A percentile compares a stretch with the other conserved stretches of the same genome.
These are phyloP conservation scores for Hypoxylon crocopeplum DNA, from an alignment of 495 filamentous ascomycete species.

Conservation along the genomic window DNA sequence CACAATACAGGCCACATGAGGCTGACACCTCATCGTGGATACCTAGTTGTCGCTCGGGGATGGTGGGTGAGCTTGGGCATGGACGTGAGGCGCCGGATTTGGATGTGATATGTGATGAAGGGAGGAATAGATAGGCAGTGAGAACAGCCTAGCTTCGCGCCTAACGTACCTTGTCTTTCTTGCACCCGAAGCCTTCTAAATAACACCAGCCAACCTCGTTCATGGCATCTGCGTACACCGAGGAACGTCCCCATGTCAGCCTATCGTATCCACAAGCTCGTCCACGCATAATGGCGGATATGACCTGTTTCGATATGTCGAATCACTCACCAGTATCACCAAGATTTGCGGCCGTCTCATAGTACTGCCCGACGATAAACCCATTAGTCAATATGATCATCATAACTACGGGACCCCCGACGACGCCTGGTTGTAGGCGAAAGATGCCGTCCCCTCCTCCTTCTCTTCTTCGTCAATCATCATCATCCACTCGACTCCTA, in stretches of 20 bases:
- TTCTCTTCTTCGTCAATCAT: not conserved
- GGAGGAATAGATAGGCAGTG: slow-evolving; percentile 25
- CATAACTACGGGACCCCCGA: slow-evolving; percentile 21
- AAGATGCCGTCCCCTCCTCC: slow-evolving; percentile 14
- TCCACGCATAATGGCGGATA: slow-evolving; percentile 20
- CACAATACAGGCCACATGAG: slow-evolving; percentile 40
- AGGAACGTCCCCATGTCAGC: slow-evolving; percentile 31
- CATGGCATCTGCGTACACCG: slow-evolving; percentile 77
- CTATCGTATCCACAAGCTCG: slow-evolving; percentile 18
- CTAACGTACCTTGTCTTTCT: slow-evolving; percentile 92
- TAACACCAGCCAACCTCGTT: slow-evolving; percentile 98
- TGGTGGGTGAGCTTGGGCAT: slow-evolving; percentile 30
- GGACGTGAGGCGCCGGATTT: slow-evolving; percentile 29
- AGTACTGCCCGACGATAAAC: slow-evolving; percentile 71
- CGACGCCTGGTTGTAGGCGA: slow-evolving; percentile 7
- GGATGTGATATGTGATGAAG: slow-evolving; percentile 40
- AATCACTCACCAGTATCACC: slow-evolving; percentile 73
- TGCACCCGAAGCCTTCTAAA: slow-evolving; percentile 89
- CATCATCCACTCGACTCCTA: slow-evolving; percentile 8
- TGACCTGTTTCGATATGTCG: slow-evolving; percentile 20
- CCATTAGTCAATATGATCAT: slow-evolving; percentile 36
- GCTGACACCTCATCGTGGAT: slow-evolving; percentile 37
- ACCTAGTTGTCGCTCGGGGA: slow-evolving; percentile 18
- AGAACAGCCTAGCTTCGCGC: slow-evolving; percentile 30
- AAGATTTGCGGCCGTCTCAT: slow-evolving; percentile 94